phyloP scores from a whole-genome alignment of 192 early-diverging fungal species.

The Backusella mclennaniae region DNA sequence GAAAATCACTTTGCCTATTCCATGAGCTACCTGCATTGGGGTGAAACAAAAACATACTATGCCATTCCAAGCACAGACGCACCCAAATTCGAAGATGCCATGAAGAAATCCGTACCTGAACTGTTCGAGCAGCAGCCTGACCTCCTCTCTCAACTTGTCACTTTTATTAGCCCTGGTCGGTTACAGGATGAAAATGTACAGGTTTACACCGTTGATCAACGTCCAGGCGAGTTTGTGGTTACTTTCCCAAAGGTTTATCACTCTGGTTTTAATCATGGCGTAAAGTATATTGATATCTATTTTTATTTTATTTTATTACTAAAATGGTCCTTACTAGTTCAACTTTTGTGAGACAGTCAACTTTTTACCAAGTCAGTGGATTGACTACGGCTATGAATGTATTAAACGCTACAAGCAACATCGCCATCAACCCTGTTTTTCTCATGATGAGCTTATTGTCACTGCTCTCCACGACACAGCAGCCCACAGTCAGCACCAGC shows the following conservation, averaged over 20 bases:
- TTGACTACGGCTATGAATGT: constrained; percentile 78
- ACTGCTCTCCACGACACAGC: constrained; percentile 48
- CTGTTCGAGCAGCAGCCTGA: constrained; percentile 90
- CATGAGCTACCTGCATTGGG: constrained; percentile 95
- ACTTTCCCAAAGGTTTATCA: constrained; percentile 96
- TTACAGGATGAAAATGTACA: constrained; percentile 69
- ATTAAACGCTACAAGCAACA: constrained; percentile 79
- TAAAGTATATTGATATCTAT: constrained; percentile 29
- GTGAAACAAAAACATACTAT: constrained; percentile 98
- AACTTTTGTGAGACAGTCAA: constrained; percentile 98
- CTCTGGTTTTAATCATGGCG: constrained; percentile 95
- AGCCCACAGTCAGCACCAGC: constrained; percentile 30
- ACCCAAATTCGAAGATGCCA: constrained; percentile 77
- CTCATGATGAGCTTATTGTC: constrained; percentile 88
- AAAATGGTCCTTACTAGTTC: constrained; percentile 45
- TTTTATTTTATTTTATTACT: background rate
- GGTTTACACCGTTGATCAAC: constrained; percentile 79
- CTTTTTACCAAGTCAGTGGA: constrained; percentile 93
- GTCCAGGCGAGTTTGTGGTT: constrained; percentile 90
- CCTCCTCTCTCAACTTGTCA: constrained; percentile 90
- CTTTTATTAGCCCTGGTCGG: constrained; percentile 80
- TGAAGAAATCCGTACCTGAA: constrained; percentile 78
- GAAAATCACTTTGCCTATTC: constrained; percentile 97
- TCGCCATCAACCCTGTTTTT: constrained; percentile 84
- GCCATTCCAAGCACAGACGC: constrained; percentile 84